phyloP scores from a whole-genome alignment of 768 basidiomycete genomes.

The Mycena galopus region DNA sequence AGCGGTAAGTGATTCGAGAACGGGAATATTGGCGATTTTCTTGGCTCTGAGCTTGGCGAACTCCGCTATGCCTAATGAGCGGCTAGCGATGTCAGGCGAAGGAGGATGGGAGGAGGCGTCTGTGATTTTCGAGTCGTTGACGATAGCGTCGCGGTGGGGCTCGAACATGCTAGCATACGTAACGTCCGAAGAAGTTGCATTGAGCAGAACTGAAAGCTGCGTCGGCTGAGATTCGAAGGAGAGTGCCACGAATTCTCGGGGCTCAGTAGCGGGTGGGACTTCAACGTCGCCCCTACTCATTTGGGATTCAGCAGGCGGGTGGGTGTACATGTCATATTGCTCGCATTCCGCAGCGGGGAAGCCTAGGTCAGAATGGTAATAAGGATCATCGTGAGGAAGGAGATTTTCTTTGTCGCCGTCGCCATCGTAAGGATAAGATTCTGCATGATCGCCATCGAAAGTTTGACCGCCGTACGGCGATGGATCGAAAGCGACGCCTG shows the following conservation, averaged over 20 bases:
- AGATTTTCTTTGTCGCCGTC: conserved; percentile 29
- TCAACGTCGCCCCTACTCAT: conserved; percentile 27
- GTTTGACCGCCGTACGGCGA: background rate
- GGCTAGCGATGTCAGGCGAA: conserved; percentile 43
- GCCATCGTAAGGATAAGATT: background rate
- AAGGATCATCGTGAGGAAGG: background rate
- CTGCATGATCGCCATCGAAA: background rate
- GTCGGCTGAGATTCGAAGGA: conserved; percentile 38
- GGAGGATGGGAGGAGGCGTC: conserved; percentile 2
- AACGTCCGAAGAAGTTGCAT: conserved; percentile 26
- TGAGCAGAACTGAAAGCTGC: conserved; percentile 11
- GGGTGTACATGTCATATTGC: conserved; percentile 1
- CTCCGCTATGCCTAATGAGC: conserved; percentile 49
- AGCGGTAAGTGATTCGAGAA: background rate
- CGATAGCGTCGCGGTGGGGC: conserved; percentile 25
- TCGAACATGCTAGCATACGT: conserved; percentile 25
- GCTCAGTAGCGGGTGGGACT: conserved; percentile 32
- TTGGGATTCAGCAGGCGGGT: conserved; percentile 1
- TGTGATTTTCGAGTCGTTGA: conserved; percentile 24
- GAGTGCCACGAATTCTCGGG: conserved; percentile 34
- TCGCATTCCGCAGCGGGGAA: background rate
- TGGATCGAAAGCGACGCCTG: conserved; percentile 38
- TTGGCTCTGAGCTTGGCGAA: conserved; percentile 59
- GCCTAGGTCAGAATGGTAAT: background rate
- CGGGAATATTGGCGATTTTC: conserved; percentile 40